Conservation (phyloP, 1,284 basidiomycete species). For the Leccinum pachyderme region DNA sequence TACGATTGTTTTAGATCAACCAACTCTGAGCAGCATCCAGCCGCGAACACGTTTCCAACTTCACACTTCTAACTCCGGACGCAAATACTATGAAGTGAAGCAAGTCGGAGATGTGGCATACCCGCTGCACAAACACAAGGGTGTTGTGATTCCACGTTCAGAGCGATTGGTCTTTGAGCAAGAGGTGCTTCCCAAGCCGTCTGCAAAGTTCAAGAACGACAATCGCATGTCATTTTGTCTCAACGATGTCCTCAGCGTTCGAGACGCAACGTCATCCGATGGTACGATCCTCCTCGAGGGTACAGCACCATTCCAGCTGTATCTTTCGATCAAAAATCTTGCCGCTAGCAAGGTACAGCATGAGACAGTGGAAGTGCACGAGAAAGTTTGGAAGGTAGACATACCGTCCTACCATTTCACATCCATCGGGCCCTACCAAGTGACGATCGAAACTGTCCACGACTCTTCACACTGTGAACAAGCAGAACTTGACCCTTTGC, state of each 20-base stretch:
- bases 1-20: conserved; percentile 64
- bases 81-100: conserved; percentile 86
- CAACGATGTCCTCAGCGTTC: conserved; percentile 60
- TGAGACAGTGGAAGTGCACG: conserved; percentile 57
- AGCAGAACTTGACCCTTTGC: conserved; percentile 62
- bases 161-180: conserved; percentile 79
- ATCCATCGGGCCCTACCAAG: conserved; percentile 77
- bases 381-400: conserved; percentile 73
- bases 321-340: conserved; percentile 73
- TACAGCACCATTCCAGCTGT: conserved; percentile 83
- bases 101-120: conserved; percentile 90
- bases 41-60: conserved; percentile 81
- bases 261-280: conserved; percentile 52
- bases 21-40: conserved; percentile 85
- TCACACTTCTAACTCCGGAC: conserved; percentile 74
- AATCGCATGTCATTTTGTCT: conserved; percentile 76
- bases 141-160: conserved; percentile 58
- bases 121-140: conserved; percentile 62
- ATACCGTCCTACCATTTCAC: conserved; percentile 72
- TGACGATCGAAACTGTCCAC: conserved; percentile 72
- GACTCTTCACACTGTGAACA: conserved; percentile 83
- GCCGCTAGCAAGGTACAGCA: conserved; percentile 63
- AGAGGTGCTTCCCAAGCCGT: conserved; percentile 74
- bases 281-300: conserved; percentile 65
- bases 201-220: conserved; percentile 69